Percentiles rank a stretch among this genome's conserved stretches.
Evolutionary conservation across 2,329 filamentous ascomycete genomes (phyloP).

Genomic region (Sporothrix protearum): DNA sequence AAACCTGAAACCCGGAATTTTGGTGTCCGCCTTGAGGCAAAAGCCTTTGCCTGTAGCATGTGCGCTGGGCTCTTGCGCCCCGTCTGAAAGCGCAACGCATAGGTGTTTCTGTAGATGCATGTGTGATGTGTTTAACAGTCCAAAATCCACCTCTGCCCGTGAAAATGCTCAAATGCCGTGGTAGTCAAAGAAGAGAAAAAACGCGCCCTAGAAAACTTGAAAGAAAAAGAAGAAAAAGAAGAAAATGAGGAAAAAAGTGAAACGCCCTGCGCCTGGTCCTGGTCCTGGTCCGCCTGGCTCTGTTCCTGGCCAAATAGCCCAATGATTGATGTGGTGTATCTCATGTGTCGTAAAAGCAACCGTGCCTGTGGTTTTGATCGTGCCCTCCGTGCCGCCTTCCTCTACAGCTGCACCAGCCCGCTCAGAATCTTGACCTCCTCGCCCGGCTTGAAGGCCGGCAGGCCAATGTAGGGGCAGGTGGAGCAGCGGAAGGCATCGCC

Average conservation of each 20-base stretch:
- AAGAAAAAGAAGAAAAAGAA: not conserved
- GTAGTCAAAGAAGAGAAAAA: not conserved
- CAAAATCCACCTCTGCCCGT: not conserved
- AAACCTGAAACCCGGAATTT: not conserved
- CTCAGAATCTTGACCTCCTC: slow-evolving; percentile 89
- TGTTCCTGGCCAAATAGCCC: slow-evolving; percentile 9
- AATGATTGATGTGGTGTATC: not conserved
- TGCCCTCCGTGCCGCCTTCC: not conserved
- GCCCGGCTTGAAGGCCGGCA: slow-evolving; percentile 94
- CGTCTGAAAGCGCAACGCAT: not conserved
- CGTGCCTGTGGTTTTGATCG: not conserved
- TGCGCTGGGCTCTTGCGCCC: not conserved
- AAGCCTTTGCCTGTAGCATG: not conserved
- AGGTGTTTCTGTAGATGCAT: not conserved
- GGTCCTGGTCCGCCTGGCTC: slow-evolving; percentile 5
- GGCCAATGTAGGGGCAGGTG: slow-evolving; percentile 75
- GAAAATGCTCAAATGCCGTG: not conserved
- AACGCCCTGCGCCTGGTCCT: slow-evolving; percentile 12
- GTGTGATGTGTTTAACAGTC: not conserved
- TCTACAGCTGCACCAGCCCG: slow-evolving; percentile 75
- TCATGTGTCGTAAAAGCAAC: not conserved
- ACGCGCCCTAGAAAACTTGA: not conserved
- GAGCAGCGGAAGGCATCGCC: slow-evolving; percentile 84
- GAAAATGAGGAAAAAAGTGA: not conserved
- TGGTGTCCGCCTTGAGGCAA: not conserved